Base-by-base conservation (phyloP, 768 basidiomycete species). In the Tubosaeta brunneosetosa region DNA sequence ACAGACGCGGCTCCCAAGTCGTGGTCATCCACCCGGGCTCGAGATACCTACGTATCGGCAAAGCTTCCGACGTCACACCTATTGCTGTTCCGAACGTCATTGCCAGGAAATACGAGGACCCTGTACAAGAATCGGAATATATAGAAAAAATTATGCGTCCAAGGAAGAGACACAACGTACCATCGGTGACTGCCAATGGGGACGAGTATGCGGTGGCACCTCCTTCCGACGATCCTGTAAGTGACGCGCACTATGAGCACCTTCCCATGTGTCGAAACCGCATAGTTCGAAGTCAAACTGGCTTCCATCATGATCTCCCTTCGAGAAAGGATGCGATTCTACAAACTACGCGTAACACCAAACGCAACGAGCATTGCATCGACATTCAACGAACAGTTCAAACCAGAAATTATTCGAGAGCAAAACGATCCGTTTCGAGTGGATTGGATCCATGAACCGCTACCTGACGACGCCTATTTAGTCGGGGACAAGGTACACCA, bases 391-490 rank as follows among this genome's bases (percentile, higher is more conserved):
- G 82, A 83, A 53, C 84, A 85, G 54, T 90, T 92, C 66, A 82
- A 83, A 63, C 87, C 91, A 3, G 91, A 94, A 63, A 80, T 80
- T n/a, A 91, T 97, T 34, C 78, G 84, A 7, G 91, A 92, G 56
- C 77, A 82, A 45, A 91, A 91, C 60, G 94, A 95, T 64, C 84
- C 86, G 11, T 88, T 83, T 65, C 75, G 82, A 41, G 77, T 91
- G 10, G 88, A 94, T 46, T 98, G 94, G 94, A 85, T 92, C 27
- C 78, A 81, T 19, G 69, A 74, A 1, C 70, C 75, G 14, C 65
- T 70, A 13, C 77, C 82, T 26, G 79, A 82, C 22, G 49, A 60
- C 34, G 44, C 31, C 14, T 73, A 77, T 47, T 67, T 88, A 26
- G 75, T 90, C 29, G 92, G 92, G 5, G 88, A 90, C 51, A 77